These are phyloP conservation scores for Serendipita sp. DNA, from an alignment of 768 basidiomycete genomes.

Conservation along the genomic window DNA sequence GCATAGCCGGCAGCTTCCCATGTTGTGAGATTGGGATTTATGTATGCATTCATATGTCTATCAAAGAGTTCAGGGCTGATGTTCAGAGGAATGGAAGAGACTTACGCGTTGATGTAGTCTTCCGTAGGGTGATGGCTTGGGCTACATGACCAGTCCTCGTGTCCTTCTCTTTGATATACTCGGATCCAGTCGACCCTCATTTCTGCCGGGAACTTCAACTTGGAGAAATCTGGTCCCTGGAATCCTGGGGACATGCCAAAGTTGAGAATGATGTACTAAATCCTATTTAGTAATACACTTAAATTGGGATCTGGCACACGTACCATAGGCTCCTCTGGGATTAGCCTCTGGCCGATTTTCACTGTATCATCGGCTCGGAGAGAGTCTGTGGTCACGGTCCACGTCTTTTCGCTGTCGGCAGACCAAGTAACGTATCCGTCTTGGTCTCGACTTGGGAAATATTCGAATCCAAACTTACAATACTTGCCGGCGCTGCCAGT, in stretches of 20 bases:
- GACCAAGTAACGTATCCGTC: constrained; percentile 22
- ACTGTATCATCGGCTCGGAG: constrained; percentile 17
- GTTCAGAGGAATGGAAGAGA: background rate
- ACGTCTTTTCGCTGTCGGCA: constrained; percentile 16
- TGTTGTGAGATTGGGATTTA: constrained; percentile 19
- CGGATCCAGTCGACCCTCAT: constrained; percentile 67
- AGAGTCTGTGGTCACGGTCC: constrained; percentile 19
- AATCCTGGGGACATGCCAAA: constrained; percentile 58
- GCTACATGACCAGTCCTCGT: constrained; percentile 21
- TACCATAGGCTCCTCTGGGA: constrained; percentile 26
- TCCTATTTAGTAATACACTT: constrained; percentile 11
- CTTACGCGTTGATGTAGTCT: constrained; percentile 18
- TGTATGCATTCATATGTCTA: constrained; percentile 18
- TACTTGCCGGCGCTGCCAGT: constrained; percentile 16
- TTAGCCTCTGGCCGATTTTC: constrained; percentile 19
- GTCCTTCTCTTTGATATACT: constrained; percentile 54
- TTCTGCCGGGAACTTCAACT: constrained; percentile 54
- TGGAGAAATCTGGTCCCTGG: constrained; percentile 39
- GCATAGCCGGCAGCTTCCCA: constrained; percentile 19
- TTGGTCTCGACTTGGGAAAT: constrained; percentile 14
- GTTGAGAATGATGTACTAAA: constrained; percentile 39
- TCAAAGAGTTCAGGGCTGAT: background rate
- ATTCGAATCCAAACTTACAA: constrained; percentile 20
- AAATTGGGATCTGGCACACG: constrained; percentile 13
- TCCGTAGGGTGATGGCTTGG: constrained; percentile 21